phyloP scores from a whole-genome alignment of 805 yeast genomes.

The Candida sonorensis region DNA sequence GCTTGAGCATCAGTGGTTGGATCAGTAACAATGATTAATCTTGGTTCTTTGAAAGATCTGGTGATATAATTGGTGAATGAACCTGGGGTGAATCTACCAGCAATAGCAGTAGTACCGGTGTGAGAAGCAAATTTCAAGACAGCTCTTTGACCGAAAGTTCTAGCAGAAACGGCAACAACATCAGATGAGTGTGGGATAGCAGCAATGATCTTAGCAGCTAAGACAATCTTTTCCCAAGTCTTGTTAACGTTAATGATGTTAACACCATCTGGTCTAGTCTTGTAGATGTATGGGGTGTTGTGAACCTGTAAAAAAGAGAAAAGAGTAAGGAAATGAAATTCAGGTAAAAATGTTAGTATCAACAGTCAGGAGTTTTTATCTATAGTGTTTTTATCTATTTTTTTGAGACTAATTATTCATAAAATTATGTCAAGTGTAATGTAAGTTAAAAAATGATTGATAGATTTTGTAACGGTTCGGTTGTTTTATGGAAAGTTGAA shows the following conservation, averaged over 20 bases:
- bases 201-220: slow-evolving; percentile 99
- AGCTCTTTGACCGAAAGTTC: slow-evolving; percentile 99
- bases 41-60: slow-evolving; percentile 99
- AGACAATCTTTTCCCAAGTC: slow-evolving; percentile 99
- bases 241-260: slow-evolving; percentile 96
- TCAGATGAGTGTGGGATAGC: slow-evolving; percentile 98
- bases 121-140: slow-evolving; percentile 98
- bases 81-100: slow-evolving; percentile 99
- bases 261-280: slow-evolving; percentile 99
- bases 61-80: slow-evolving; percentile 99
- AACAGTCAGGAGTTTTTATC: too few relatives aligned
- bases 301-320: slow-evolving; percentile 54
- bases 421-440: too few relatives aligned
- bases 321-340: slow-evolving; percentile 4
- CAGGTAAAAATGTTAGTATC: slow-evolving; percentile 3
- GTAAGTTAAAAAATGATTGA: too few relatives aligned
- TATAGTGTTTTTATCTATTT: too few relatives aligned
- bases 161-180: slow-evolving; percentile 97
- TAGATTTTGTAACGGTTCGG: too few relatives aligned
- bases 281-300: slow-evolving; percentile 94
- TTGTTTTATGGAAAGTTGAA: too few relatives aligned
- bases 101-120: slow-evolving; percentile 99
- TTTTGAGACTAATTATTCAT: too few relatives aligned
- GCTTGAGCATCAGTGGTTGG: slow-evolving; percentile 99
- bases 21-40: slow-evolving; percentile 97